phyloP scores from a whole-genome alignment of 345 rosid genomes.

The Salix purpurea region DNA sequence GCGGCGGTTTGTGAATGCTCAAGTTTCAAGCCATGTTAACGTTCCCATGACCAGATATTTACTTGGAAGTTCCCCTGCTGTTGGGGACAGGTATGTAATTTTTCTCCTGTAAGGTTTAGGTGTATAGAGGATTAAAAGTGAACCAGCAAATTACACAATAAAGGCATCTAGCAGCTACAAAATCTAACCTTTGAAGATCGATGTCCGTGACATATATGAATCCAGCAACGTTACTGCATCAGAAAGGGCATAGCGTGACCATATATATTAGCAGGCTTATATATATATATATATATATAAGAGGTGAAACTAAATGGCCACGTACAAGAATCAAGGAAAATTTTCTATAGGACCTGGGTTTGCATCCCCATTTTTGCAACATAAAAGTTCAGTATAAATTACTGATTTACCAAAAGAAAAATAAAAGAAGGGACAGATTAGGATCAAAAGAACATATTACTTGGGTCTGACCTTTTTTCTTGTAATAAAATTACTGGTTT shows the following conservation, averaged over 20 bases:
- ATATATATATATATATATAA: neutral
- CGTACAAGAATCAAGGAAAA: neutral
- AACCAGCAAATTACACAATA: neutral
- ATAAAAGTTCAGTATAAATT: neutral
- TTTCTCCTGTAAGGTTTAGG: slow-evolving; percentile 47
- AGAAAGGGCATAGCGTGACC: neutral
- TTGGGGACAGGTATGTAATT: slow-evolving; percentile 61
- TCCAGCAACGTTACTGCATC: slow-evolving; percentile 74
- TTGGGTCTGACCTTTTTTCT: neutral
- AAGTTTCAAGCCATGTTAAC: slow-evolving; percentile 72
- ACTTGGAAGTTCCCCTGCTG: slow-evolving; percentile 65
- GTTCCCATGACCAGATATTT: slow-evolving; percentile 68
- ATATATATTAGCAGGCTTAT: neutral
- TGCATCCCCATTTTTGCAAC: neutral
- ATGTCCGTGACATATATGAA: slow-evolving; percentile 71
- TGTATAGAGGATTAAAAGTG: neutral
- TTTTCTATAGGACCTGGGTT: neutral
- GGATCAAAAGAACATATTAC: too few relatives aligned
- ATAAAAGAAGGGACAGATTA: too few relatives aligned
- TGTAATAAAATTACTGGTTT: too few relatives aligned
- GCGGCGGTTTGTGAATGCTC: neutral
- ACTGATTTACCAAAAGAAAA: too few relatives aligned
- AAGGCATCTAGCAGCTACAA: neutral
- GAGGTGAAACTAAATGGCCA: neutral
- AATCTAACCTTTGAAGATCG: slow-evolving; percentile 51